Conservation (phyloP, 169 alveolate genomes). For the Nephromyces sp. region DNA sequence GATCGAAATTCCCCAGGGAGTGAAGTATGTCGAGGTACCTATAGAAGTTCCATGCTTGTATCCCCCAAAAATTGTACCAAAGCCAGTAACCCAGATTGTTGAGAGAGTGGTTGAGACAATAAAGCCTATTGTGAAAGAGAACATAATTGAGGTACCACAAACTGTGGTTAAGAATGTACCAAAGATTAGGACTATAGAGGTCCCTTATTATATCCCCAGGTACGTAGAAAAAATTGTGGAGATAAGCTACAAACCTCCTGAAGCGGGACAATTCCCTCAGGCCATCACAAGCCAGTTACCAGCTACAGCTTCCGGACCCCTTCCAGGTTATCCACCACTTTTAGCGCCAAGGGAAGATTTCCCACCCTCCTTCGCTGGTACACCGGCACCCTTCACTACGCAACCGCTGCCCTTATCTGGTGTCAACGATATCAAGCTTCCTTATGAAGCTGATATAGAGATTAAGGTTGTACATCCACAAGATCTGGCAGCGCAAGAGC, state of each 20-base stretch:
- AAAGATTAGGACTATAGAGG: conserved; percentile 62
- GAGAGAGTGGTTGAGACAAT: conserved; percentile 64
- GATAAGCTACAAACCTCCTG: conserved; percentile 61
- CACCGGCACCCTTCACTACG: conserved; percentile 13
- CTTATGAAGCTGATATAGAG: conserved; percentile 29
- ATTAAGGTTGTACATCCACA: conserved; percentile 22
- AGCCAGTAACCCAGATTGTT: conserved; percentile 57
- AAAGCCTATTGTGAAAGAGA: conserved; percentile 63
- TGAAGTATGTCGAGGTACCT: conserved; percentile 68
- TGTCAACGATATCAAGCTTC: conserved; percentile 10
- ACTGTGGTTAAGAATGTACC: conserved; percentile 65
- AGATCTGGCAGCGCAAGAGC: neutral
- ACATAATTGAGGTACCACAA: conserved; percentile 62
- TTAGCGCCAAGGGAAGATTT: conserved; percentile 31
- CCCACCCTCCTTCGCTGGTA: conserved; percentile 37
- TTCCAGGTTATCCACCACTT: conserved; percentile 37
- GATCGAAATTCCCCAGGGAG: conserved; percentile 71
- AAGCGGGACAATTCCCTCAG: conserved; percentile 39
- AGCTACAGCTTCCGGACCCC: conserved; percentile 35
- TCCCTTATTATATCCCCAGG: conserved; percentile 67
- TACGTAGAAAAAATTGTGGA: conserved; percentile 67
- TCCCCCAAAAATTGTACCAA: conserved; percentile 70
- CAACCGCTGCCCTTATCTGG: conserved; percentile 15
- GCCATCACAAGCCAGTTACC: conserved; percentile 34
- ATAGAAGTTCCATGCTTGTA: conserved; percentile 69